Conservation (phyloP, 177 flowering plant genomes). For the Tripterygium wilfordii region DNA sequence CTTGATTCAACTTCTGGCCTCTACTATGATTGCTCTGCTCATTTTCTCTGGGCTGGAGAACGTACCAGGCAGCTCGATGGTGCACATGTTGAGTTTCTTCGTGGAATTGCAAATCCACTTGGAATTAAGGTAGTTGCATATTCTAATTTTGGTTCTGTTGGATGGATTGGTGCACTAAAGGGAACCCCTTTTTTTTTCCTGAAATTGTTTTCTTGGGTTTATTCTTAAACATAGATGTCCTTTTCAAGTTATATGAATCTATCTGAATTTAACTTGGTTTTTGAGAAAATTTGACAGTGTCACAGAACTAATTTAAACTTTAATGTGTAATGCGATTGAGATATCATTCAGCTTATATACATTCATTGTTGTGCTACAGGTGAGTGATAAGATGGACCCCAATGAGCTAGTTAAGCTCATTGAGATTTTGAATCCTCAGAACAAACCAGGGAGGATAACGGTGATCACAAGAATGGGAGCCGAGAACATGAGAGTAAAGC, state of each 20-base stretch:
- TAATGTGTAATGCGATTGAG: too few relatives aligned
- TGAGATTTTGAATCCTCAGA: conserved; percentile 74
- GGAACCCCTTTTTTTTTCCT: too few relatives aligned
- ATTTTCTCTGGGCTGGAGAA: conserved; percentile 89
- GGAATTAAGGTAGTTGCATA: conserved; percentile 66
- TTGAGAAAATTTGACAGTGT: too few relatives aligned
- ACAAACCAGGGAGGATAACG: conserved; percentile 86
- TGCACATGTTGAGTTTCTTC: conserved; percentile 83
- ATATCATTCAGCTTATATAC: neutral
- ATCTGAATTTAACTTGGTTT: too few relatives aligned
- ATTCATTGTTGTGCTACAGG: conserved; percentile 39
- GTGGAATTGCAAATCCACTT: conserved; percentile 87
- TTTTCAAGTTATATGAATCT: too few relatives aligned
- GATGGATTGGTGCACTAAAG: too few relatives aligned
- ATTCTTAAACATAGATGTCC: too few relatives aligned
- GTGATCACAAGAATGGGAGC: conserved; percentile 87
- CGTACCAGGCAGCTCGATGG: conserved; percentile 90
- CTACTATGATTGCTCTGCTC: conserved; percentile 94
- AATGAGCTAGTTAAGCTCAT: conserved; percentile 74
- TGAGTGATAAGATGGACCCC: conserved; percentile 91
- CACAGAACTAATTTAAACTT: too few relatives aligned
- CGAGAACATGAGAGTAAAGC: conserved; percentile 95
- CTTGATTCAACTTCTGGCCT: conserved; percentile 80
- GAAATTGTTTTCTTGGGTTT: too few relatives aligned
- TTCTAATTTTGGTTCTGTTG: neutral